These are phyloP conservation scores for Colletotrichum trifolii DNA, from an alignment of 2,329 filamentous ascomycete genomes.

Conservation along the genomic window DNA sequence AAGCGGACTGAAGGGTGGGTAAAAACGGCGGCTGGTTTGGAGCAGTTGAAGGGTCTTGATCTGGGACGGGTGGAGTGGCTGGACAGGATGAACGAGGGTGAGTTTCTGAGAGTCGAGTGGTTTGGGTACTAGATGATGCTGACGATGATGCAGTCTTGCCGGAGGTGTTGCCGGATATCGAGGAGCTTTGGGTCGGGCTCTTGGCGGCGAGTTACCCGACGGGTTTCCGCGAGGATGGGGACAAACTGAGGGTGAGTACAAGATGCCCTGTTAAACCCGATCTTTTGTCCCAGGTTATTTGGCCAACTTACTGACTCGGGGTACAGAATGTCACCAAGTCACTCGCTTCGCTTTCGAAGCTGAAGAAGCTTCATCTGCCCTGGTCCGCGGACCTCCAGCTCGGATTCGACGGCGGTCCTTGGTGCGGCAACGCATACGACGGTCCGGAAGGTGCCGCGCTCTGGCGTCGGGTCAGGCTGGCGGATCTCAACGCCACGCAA, in stretches of 20 bases:
- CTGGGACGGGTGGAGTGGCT: background rate
- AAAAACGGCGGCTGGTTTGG: background rate
- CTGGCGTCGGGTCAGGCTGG: background rate
- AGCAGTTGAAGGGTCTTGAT: background rate
- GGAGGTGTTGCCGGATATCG: background rate
- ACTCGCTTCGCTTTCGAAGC: background rate
- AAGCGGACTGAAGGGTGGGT: background rate
- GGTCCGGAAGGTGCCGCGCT: background rate
- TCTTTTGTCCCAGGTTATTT: background rate
- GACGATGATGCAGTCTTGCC: background rate
- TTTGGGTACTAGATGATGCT: background rate
- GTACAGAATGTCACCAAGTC: background rate
- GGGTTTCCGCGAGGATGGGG: background rate
- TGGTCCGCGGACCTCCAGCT: background rate
- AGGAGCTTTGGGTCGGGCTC: conserved; percentile 2
- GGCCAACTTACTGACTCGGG: no score
- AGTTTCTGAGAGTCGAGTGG: background rate
- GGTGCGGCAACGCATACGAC: conserved; percentile 8
- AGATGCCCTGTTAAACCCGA: background rate
- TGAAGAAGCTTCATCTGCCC: conserved; percentile 9
- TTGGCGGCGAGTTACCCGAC: background rate
- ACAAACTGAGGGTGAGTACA: background rate
- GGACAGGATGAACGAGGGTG: background rate
- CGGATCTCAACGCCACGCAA: background rate
- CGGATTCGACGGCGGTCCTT: background rate